These are phyloP conservation scores for Tolypocladium amazonense DNA, from an alignment of 2,329 filamentous ascomycete genomes.

Conservation along the genomic window DNA sequence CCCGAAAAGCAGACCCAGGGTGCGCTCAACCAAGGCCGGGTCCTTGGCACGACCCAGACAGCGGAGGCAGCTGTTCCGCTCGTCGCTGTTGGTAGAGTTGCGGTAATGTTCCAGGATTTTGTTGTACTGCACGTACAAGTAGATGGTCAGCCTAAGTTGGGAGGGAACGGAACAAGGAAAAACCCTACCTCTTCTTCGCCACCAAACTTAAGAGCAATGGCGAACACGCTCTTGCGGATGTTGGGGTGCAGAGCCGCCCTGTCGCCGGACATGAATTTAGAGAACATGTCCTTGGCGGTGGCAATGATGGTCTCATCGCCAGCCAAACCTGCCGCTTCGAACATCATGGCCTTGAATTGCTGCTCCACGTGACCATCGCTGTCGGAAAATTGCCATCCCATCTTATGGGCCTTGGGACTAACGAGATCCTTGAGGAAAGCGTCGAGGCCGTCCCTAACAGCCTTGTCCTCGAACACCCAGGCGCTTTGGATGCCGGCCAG, in stretches of 20 bases:
- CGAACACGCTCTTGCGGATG: slow-evolving; percentile 76
- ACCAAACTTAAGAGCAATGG: slow-evolving; percentile 73
- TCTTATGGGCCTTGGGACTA: slow-evolving; percentile 68
- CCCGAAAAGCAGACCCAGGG: slow-evolving; percentile 63
- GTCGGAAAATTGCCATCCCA: slow-evolving; percentile 82
- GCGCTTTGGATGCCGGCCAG: slow-evolving; percentile 70
- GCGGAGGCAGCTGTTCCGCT: slow-evolving; percentile 85
- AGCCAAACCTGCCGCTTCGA: slow-evolving; percentile 69
- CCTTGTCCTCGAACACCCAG: slow-evolving; percentile 69
- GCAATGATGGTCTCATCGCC: slow-evolving; percentile 71
- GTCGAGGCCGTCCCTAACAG: slow-evolving; percentile 65
- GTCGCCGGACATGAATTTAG: slow-evolving; percentile 72
- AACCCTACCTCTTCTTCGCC: slow-evolving; percentile 65
- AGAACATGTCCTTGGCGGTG: slow-evolving; percentile 83
- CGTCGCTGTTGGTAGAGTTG: slow-evolving; percentile 59
- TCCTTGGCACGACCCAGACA: slow-evolving; percentile 69
- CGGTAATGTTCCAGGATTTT: slow-evolving; percentile 65
- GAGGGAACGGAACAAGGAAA: background rate
- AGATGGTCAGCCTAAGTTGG: slow-evolving; percentile 8
- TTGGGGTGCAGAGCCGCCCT: slow-evolving; percentile 80
- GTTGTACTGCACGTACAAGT: slow-evolving; percentile 48
- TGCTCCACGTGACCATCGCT: slow-evolving; percentile 81
- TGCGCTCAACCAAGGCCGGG: slow-evolving; percentile 70
- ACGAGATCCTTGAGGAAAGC: slow-evolving; percentile 72
- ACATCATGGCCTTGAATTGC: slow-evolving; percentile 89